Percentiles rank a stretch among this genome's conserved stretches.
Evolutionary conservation across 805 yeast genomes (phyloP).

Genomic region (Ogataea haglerorum): DNA sequence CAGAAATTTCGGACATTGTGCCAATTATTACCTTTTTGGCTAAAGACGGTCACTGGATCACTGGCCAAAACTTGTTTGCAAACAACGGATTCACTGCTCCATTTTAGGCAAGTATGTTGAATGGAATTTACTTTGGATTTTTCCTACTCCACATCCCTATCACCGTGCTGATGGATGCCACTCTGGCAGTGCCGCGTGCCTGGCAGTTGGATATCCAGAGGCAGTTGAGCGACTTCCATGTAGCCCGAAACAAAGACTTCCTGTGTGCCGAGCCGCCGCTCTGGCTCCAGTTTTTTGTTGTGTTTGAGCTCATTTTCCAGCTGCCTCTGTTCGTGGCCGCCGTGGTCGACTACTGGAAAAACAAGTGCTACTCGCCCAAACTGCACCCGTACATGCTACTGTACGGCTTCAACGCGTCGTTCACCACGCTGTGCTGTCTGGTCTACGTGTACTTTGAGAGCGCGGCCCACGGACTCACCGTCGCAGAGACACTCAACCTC

Average conservation of each 20-base stretch:
- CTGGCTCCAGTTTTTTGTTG: slow-evolving; percentile 74
- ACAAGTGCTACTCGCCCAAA: slow-evolving; percentile 22
- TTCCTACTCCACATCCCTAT: slow-evolving; percentile 66
- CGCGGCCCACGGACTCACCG: slow-evolving; percentile 39
- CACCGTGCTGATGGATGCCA: slow-evolving; percentile 71
- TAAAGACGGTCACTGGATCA: slow-evolving; percentile 66
- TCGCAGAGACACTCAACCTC: slow-evolving; percentile 40
- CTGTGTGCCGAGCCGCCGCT: slow-evolving; percentile 45
- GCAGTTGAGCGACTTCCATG: slow-evolving; percentile 54
- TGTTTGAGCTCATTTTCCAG: slow-evolving; percentile 71
- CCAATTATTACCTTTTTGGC: slow-evolving; percentile 60
- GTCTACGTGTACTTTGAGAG: slow-evolving; percentile 39
- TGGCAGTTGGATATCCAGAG: slow-evolving; percentile 48
- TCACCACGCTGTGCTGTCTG: slow-evolving; percentile 75
- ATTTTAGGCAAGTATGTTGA: slow-evolving; percentile 12
- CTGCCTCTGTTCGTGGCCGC: slow-evolving; percentile 68
- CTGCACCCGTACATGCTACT: slow-evolving; percentile 38
- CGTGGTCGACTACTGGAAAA: slow-evolving; percentile 28
- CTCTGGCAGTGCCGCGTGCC: slow-evolving; percentile 58
- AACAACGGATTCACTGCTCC: slow-evolving; percentile 67
- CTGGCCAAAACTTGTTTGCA: slow-evolving; percentile 65
- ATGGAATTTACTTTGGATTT: slow-evolving; percentile 26
- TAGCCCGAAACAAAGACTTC: slow-evolving; percentile 66
- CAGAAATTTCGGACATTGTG: slow-evolving; percentile 57
- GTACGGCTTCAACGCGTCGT: slow-evolving; percentile 80